phyloP scores from a whole-genome alignment of 2,329 filamentous ascomycete genomes.

The Aspergillus sp. region DNA sequence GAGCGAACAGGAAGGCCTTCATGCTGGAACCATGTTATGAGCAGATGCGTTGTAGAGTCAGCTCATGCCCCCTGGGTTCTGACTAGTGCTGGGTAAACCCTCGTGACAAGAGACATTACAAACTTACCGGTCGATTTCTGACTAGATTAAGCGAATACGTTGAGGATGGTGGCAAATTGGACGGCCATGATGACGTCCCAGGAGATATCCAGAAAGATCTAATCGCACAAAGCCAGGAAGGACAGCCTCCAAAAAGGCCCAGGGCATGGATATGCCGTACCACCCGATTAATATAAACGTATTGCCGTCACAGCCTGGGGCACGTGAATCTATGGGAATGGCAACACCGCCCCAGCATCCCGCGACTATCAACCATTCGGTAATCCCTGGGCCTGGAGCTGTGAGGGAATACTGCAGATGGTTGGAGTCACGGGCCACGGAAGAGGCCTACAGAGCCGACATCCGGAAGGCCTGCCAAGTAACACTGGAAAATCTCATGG shows the following conservation, averaged over 20 bases:
- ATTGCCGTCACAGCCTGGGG: background rate
- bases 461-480: slow-evolving; percentile 21
- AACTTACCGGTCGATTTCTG: slow-evolving; percentile 20
- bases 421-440: slow-evolving; percentile 22
- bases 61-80: slow-evolving; percentile 28
- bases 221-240: background rate
- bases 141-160: background rate
- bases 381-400: slow-evolving; percentile 21
- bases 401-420: slow-evolving; percentile 24
- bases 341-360: background rate
- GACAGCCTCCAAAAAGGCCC: background rate
- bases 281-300: background rate
- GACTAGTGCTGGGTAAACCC: slow-evolving; percentile 41
- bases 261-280: background rate
- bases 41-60: slow-evolving; percentile 35
- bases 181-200: background rate
- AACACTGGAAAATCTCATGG: slow-evolving; percentile 22
- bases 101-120: slow-evolving; percentile 38
- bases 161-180: background rate
- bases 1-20: slow-evolving; percentile 29
- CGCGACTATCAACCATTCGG: slow-evolving; percentile 1
- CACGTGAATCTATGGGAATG: too few relatives aligned
- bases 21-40: slow-evolving; percentile 35
- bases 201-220: background rate
- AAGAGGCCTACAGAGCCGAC: slow-evolving; percentile 24